A percentile compares a stretch with the other conserved stretches of the same genome.
Evolutionary conservation across 345 rosid species (phyloP).

Genomic region (Capsella bursapastoris): DNA sequence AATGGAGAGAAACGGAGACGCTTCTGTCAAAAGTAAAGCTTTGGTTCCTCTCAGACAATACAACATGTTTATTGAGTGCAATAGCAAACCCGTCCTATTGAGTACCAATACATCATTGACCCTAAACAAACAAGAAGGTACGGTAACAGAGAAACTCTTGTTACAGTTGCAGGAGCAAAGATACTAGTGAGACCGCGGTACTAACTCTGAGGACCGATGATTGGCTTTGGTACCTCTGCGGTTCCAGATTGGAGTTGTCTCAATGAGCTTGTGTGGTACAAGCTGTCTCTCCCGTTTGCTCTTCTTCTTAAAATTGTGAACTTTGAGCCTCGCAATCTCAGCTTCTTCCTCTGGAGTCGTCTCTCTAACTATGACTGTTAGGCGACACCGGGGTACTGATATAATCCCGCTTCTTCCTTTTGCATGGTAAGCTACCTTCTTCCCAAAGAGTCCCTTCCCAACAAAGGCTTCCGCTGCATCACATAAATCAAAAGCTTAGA

Average conservation of each 20-base stretch:
- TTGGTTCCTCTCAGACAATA: neutral
- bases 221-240: conserved; percentile 56
- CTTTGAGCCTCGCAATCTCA: conserved; percentile 77
- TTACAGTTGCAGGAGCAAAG: no score
- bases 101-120: conserved; percentile 28
- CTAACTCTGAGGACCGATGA: conserved; percentile 35
- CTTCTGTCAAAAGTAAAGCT: neutral
- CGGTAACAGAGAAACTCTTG: neutral
- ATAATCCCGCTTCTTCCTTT: conserved; percentile 70
- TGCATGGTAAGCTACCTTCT: conserved; percentile 66
- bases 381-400: conserved; percentile 69
- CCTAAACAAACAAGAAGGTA: conserved; percentile 23
- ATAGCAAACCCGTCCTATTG: conserved; percentile 2
- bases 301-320: conserved; percentile 75
- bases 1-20: neutral
- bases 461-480: conserved; percentile 89
- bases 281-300: conserved; percentile 71
- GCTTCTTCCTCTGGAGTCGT: conserved; percentile 86
- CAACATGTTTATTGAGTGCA: conserved; percentile 29
- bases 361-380: conserved; percentile 86
- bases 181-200: conserved; percentile 28
- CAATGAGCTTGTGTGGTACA: conserved; percentile 78
- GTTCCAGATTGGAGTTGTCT: conserved; percentile 85
- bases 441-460: conserved; percentile 76
- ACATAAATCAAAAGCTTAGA: conserved; percentile 29